These are phyloP conservation scores for Chlorella variabilis DNA, from an alignment of 163 green algal genomes.

Conservation along the genomic window DNA sequence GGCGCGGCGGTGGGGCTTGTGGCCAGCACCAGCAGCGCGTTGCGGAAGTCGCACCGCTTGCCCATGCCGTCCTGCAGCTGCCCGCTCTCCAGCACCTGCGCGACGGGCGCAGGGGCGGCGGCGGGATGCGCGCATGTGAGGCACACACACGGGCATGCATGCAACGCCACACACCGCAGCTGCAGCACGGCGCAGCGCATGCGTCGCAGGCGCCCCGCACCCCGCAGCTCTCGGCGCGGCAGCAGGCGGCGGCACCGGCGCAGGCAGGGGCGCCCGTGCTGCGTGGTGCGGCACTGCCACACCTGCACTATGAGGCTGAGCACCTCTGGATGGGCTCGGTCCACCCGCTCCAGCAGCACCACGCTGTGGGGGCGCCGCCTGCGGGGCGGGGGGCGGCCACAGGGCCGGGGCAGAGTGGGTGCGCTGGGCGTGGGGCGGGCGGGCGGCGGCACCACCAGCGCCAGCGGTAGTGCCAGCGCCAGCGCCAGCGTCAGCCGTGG, in stretches of 20 bases:
- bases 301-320: slow-evolving; percentile 89
- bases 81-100: slow-evolving; percentile 64
- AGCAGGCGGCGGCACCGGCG: too few species aligned
- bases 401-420: not conserved
- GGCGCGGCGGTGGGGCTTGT: slow-evolving; percentile 56
- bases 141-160: not conserved
- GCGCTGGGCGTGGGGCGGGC: too few species aligned
- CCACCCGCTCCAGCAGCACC: slow-evolving; percentile 91
- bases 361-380: slow-evolving; percentile 78
- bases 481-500: too few species aligned
- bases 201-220: too few species aligned
- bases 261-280: too few species aligned
- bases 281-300: too few species aligned
- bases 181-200: too few species aligned
- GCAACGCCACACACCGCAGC: too few species aligned
- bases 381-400: not conserved
- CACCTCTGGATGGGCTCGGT: slow-evolving; percentile 94
- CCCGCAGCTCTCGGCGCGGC: too few species aligned
- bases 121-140: not conserved
- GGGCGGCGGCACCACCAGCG: too few species aligned
- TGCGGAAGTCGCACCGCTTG: slow-evolving; percentile 90
- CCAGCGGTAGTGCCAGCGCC: too few species aligned
- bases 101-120: too few species aligned
- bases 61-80: slow-evolving; percentile 64
- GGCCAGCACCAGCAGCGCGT: slow-evolving; percentile 93